Base-by-base conservation (phyloP, 1,139 yeast species). In the Meyerozyma athensensis region DNA sequence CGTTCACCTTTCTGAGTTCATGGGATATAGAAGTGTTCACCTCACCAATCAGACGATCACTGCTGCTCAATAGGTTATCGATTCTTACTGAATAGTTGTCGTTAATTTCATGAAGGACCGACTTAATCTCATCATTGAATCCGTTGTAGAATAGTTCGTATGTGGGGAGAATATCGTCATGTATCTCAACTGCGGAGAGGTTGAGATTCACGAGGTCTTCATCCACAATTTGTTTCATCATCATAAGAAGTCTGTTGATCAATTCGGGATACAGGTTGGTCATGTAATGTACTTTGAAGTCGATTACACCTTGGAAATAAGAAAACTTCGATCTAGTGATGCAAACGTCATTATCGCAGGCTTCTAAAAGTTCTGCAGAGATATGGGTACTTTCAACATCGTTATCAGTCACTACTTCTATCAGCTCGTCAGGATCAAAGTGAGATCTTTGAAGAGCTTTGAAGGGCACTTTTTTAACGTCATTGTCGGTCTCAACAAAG, bases 11-110 rank as follows among this genome's bases (percentile, higher is more conserved):
- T 40, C 95, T 67, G 30, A 86, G 63, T 49, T 85, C 86, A 38
- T 86, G 61, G 21, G 89, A 77, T 37, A 86, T 63, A 1, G 94
- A 82, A 0, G 96, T 87, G 56, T 83, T 86, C 43, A 87, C 82
- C 52, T 86, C 95, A 45, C 92, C 85, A 40, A 84, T 75, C 17
- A 86, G 74, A 44, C 95, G 68, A 57, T 87, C 96, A 39, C 90
- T 79, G 33, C 74, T 69, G 17, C 83, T 77, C 30, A 87, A 65
- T 39, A 86, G 59, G 32, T 77, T 76, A 50, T 87, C 96, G 36
- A 82, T 71, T 36, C 68, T 61, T n/a, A 77, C 54, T 1, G 74
- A 64, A 42, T 68, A 64, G 19, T 61, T 69, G 37, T 73, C 74
- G 33, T 30, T 36, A 9, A 26, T 45, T 18, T 43, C 26, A 16